A percentile compares a stretch with the other conserved stretches of the same genome.
Conservation (phyloP, 345 rosid genomes). For the Brassica rapa region DNA sequence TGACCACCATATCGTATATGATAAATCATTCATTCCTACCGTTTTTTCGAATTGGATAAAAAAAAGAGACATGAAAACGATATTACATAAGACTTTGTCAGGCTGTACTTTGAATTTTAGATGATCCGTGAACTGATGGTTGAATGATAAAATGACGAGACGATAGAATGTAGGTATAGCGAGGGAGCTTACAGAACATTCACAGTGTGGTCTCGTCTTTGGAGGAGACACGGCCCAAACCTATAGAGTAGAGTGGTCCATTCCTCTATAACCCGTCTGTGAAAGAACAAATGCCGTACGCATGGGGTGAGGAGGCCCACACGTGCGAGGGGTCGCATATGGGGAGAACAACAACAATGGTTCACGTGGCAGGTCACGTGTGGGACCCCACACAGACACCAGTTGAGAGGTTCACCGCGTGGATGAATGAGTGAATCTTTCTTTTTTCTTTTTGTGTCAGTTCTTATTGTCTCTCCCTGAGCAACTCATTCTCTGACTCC, state of each 20-base stretch:
- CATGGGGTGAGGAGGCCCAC: constrained; percentile 32
- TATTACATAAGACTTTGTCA: constrained; percentile 21
- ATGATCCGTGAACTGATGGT: constrained; percentile 5
- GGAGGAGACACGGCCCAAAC: constrained; percentile 19
- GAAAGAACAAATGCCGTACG: constrained; percentile 39
- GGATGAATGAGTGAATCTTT: constrained; percentile 24
- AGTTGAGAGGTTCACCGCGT: constrained; percentile 25
- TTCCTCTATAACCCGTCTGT: not conserved
- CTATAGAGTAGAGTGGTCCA: constrained; percentile 14
- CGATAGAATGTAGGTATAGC: not conserved
- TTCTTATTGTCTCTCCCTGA: constrained; percentile 36
- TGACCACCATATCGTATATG: not conserved
- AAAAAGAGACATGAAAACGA: constrained; percentile 32
- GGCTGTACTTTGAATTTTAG: constrained; percentile 5
- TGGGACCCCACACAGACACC: constrained; percentile 22
- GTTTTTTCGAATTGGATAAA: too few species aligned
- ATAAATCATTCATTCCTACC: not conserved
- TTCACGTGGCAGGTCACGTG: constrained; percentile 38
- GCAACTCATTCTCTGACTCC: constrained; percentile 32
- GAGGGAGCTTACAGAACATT: not conserved
- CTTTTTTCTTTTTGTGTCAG: constrained; percentile 25
- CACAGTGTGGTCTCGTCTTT: constrained; percentile 22
- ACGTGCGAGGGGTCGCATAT: constrained; percentile 39
- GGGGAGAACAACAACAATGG: not conserved
- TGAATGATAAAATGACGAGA: constrained; percentile 30